Evolutionary conservation across 169 alveolate species (phyloP).

Genomic region (Perkinsus olseni): DNA sequence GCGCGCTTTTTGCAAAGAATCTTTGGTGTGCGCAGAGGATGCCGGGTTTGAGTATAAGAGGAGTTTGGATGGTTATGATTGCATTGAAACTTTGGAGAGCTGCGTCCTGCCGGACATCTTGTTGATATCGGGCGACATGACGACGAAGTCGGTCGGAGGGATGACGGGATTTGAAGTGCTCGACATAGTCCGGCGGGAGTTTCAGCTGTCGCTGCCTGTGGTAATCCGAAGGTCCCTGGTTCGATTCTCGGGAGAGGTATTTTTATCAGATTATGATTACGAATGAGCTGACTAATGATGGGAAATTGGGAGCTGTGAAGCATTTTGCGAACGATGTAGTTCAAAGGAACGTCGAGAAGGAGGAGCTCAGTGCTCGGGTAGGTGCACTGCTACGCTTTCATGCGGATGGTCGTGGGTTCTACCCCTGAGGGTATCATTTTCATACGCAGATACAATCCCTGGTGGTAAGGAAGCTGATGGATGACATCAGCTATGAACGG

Average conservation of each 20-base stretch:
- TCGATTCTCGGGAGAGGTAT: neutral
- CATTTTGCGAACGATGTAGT: neutral
- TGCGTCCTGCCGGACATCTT: neutral
- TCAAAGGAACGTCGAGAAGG: neutral
- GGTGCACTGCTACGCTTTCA: neutral
- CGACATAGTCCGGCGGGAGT: neutral
- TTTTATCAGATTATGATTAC: neutral
- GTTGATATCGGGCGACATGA: neutral
- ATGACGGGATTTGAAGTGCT: neutral
- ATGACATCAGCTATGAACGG: neutral
- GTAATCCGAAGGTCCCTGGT: neutral
- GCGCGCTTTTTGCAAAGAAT: neutral
- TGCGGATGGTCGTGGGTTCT: neutral
- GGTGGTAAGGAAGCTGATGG: neutral
- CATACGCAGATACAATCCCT: neutral
- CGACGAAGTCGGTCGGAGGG: neutral
- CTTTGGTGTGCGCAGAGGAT: neutral
- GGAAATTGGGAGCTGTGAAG: neutral
- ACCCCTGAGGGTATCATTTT: neutral
- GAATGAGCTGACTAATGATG: neutral
- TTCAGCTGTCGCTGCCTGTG: neutral
- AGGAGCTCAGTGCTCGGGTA: neutral
- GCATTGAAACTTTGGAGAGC: neutral
- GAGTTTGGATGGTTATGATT: neutral
- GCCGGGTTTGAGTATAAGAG: neutral